Evolutionary conservation across 2,329 filamentous ascomycete genomes (phyloP).

Genomic region (Fonsecaea nubica): DNA sequence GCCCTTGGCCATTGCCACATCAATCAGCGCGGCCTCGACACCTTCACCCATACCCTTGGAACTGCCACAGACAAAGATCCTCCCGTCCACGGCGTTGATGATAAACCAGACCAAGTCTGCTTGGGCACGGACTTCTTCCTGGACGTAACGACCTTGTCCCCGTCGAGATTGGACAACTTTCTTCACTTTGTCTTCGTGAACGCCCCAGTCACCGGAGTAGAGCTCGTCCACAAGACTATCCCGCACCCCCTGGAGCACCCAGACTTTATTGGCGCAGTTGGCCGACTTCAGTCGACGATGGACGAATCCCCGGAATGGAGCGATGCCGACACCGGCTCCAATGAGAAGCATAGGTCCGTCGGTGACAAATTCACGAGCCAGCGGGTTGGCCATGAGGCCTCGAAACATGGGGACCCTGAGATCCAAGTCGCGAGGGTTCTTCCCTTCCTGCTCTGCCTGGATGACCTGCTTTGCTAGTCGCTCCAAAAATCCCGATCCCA

Average conservation of each 20-base stretch:
- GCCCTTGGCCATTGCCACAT: slow-evolving; percentile 92
- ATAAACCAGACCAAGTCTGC: slow-evolving; percentile 98
- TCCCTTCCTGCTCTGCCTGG: slow-evolving; percentile 67
- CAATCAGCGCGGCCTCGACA: slow-evolving; percentile 83
- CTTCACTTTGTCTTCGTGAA: slow-evolving; percentile 86
- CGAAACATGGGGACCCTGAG: slow-evolving; percentile 96
- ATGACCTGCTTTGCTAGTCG: slow-evolving; percentile 77
- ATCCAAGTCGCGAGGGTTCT: slow-evolving; percentile 60
- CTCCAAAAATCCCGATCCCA: slow-evolving; percentile 93
- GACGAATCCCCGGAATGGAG: slow-evolving; percentile 96
- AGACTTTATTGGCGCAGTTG: slow-evolving; percentile 97
- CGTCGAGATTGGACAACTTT: slow-evolving; percentile 77
- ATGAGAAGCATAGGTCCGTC: slow-evolving; percentile 98
- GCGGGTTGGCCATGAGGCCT: slow-evolving; percentile 94
- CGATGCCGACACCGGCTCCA: slow-evolving; percentile 93
- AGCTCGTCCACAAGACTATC: slow-evolving; percentile 94
- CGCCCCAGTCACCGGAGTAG: slow-evolving; percentile 95
- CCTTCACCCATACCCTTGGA: slow-evolving; percentile 98
- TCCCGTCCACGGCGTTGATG: slow-evolving; percentile 92
- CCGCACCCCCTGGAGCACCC: slow-evolving; percentile 93
- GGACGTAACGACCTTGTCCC: slow-evolving; percentile 87
- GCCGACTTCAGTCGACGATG: slow-evolving; percentile 91
- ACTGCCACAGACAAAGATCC: slow-evolving; percentile 95
- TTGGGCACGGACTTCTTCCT: slow-evolving; percentile 90
- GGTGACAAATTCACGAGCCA: slow-evolving; percentile 87